Percentiles rank a stretch among this genome's conserved stretches.
These are phyloP conservation scores for Calonectria hongkongensis DNA, from an alignment of 2,329 filamentous ascomycete species.

Conservation along the genomic window DNA sequence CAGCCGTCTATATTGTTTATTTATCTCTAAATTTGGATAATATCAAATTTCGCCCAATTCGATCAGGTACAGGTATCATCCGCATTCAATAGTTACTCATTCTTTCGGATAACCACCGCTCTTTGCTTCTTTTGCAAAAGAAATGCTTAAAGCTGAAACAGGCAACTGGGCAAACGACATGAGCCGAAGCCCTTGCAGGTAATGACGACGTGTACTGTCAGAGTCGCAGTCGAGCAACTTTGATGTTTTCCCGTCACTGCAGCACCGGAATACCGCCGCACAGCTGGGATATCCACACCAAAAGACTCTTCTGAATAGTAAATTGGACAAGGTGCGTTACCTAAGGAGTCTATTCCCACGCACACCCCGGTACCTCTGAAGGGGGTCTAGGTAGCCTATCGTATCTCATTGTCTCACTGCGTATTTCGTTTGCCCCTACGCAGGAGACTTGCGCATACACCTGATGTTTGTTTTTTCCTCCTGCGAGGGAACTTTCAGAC, in stretches of 20 bases:
- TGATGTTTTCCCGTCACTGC: constrained; percentile 29
- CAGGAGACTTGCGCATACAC: constrained; percentile 17
- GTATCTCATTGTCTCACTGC: constrained; percentile 49
- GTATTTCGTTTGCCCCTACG: constrained; percentile 39
- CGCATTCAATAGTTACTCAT: neutral
- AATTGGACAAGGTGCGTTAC: constrained; percentile 46
- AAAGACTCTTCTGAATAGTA: constrained; percentile 46
- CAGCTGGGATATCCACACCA: constrained; percentile 34
- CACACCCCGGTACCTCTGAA: constrained; percentile 33
- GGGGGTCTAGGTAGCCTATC: constrained; percentile 30
- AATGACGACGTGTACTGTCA: constrained; percentile 1
- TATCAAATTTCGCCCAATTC: constrained; percentile 21
- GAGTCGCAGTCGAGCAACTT: constrained; percentile 10
- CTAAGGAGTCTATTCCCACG: constrained; percentile 14
- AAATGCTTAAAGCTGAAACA: constrained; percentile 1
- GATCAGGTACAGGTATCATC: constrained; percentile 15
- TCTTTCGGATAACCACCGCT: constrained; percentile 8
- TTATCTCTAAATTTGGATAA: constrained; percentile 15
- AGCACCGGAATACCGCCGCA: constrained; percentile 42
- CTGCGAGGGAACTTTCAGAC: constrained; percentile 1
- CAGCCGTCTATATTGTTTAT: constrained; percentile 12
- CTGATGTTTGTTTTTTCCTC: constrained; percentile 40
- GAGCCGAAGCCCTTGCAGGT: constrained; percentile 3
- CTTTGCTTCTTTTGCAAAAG: neutral
- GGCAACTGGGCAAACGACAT: neutral